A percentile compares a stretch with the other conserved stretches of the same genome.
These are phyloP conservation scores for Colletotrichum sp. DNA, from an alignment of 2,329 filamentous ascomycete species.

Conservation along the genomic window DNA sequence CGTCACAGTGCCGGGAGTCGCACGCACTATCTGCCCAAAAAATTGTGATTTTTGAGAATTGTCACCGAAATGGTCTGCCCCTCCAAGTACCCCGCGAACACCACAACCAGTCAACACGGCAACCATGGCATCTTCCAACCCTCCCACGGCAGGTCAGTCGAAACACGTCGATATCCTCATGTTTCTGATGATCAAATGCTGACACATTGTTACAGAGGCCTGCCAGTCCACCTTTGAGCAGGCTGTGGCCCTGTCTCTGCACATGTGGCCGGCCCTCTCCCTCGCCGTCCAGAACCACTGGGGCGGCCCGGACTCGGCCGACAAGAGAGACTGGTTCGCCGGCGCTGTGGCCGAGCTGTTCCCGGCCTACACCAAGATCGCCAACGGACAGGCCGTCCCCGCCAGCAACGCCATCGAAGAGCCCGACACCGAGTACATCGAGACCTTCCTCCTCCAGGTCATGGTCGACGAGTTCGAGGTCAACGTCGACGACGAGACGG, in stretches of 20 bases:
- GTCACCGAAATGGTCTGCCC: slow-evolving; percentile 12
- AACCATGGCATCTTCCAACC: slow-evolving; percentile 7
- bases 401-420: slow-evolving; percentile 40
- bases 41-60: slow-evolving; percentile 16
- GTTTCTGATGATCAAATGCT: background rate
- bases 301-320: slow-evolving; percentile 81
- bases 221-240: slow-evolving; percentile 77
- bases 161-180: background rate
- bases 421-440: slow-evolving; percentile 79
- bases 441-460: slow-evolving; percentile 84
- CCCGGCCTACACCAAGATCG: slow-evolving; percentile 61
- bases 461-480: slow-evolving; percentile 97
- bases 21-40: slow-evolving; percentile 12
- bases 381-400: slow-evolving; percentile 32
- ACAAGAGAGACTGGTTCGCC: slow-evolving; percentile 97
- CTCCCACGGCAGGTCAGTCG: slow-evolving; percentile 17
- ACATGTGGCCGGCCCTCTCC: slow-evolving; percentile 87
- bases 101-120: slow-evolving; percentile 14
- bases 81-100: slow-evolving; percentile 18
- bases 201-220: background rate
- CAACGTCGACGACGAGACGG: slow-evolving; percentile 88
- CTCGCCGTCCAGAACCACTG: slow-evolving; percentile 87
- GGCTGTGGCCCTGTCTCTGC: slow-evolving; percentile 81
- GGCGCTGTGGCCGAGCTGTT: slow-evolving; percentile 87
- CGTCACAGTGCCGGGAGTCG: background rate